These are phyloP conservation scores for Brasenia schreberi DNA, from an alignment of 164 flowering plant species.

Conservation along the genomic window DNA sequence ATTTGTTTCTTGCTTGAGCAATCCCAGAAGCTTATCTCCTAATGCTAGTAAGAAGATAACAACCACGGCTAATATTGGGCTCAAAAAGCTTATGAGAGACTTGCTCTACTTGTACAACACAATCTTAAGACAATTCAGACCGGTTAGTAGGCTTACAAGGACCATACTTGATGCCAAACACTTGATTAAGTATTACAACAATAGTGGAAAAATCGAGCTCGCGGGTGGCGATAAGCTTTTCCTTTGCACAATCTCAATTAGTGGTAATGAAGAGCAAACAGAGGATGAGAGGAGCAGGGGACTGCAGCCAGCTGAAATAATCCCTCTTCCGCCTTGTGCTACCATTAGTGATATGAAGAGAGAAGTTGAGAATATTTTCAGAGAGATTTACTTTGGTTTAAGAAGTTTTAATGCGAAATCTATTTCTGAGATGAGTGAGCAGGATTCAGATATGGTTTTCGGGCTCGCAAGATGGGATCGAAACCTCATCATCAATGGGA, in stretches of 20 bases:
- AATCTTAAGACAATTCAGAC: slow-evolving; percentile 33
- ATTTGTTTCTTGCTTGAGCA: slow-evolving; percentile 22
- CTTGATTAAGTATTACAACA: slow-evolving; percentile 42
- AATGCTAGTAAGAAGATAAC: slow-evolving; percentile 12
- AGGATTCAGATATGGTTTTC: slow-evolving; percentile 28
- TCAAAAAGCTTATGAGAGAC: slow-evolving; percentile 62
- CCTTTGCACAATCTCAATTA: slow-evolving; percentile 32
- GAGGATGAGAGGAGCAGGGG: slow-evolving; percentile 7
- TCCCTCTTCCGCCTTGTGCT: slow-evolving; percentile 28
- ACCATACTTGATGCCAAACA: slow-evolving; percentile 65
- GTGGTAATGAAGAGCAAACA: slow-evolving; percentile 2
- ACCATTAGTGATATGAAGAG: slow-evolving; percentile 47
- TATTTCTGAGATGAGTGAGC: slow-evolving; percentile 12
- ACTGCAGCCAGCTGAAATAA: slow-evolving; percentile 42
- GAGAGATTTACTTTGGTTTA: slow-evolving; percentile 57
- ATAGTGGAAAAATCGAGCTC: slow-evolving; percentile 2
- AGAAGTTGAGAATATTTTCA: slow-evolving; percentile 47
- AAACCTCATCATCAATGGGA: slow-evolving; percentile 35
- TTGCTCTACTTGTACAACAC: slow-evolving; percentile 40
- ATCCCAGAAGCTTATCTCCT: slow-evolving; percentile 13
- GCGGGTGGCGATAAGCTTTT: slow-evolving; percentile 19
- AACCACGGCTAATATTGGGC: slow-evolving; percentile 11
- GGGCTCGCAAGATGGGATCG: slow-evolving; percentile 26
- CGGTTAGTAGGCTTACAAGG: slow-evolving; percentile 26
- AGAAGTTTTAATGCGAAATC: slow-evolving; percentile 31